Conservation (phyloP, 257 asterid species). For the Nicotiana knightiana region DNA sequence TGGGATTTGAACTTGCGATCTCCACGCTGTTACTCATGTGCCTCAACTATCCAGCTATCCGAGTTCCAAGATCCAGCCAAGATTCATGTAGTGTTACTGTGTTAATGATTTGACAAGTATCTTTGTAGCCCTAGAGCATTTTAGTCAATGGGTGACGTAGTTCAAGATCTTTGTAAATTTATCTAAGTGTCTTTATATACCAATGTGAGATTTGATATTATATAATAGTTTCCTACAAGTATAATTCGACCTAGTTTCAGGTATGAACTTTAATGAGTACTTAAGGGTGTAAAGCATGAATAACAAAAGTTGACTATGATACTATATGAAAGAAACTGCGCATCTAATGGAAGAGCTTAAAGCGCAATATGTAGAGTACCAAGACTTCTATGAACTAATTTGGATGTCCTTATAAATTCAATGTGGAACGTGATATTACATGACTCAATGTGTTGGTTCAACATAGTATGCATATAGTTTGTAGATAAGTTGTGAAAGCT, state of each 20-base stretch:
- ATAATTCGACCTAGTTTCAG: background rate
- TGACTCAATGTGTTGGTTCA: background rate
- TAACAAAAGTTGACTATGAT: background rate
- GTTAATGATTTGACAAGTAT: background rate
- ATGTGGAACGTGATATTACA: background rate
- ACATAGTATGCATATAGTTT: background rate
- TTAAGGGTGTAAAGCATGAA: background rate
- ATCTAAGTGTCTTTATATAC: background rate
- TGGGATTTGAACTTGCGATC: background rate
- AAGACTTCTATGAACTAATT: background rate
- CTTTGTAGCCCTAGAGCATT: background rate
- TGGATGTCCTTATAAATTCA: background rate
- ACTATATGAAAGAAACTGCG: background rate
- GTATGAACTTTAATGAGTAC: background rate
- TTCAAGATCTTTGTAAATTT: background rate
- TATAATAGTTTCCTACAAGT: background rate
- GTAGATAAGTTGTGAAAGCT: background rate
- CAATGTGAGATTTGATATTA: background rate
- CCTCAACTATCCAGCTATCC: no score
- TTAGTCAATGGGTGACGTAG: background rate
- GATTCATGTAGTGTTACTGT: background rate
- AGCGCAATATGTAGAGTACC: background rate
- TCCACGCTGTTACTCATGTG: no score
- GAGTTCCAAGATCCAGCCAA: background rate
- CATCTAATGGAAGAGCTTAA: background rate